These are phyloP conservation scores for Aechmea fasciata DNA, from an alignment of 176 grass and related monocot genomes.

Conservation along the genomic window DNA sequence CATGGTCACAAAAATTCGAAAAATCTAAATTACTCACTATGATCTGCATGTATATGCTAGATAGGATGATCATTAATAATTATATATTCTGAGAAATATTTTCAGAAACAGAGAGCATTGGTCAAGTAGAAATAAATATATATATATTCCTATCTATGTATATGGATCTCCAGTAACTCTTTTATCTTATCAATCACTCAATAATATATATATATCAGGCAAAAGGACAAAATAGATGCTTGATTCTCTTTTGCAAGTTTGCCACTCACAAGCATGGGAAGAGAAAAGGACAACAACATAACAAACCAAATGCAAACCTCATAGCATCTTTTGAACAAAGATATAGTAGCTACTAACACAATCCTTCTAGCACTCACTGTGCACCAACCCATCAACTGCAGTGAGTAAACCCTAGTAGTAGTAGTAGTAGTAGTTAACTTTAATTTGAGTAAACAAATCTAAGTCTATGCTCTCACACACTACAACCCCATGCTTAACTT, in stretches of 20 bases:
- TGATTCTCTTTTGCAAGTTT: conserved; percentile 4
- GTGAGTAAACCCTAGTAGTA: background rate
- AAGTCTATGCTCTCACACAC: background rate
- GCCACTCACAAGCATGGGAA: background rate
- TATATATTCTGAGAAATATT: no score
- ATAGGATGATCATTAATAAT: no score
- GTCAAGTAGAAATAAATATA: background rate
- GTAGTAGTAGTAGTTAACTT: background rate
- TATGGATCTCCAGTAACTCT: background rate
- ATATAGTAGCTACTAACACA: background rate
- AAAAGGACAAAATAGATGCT: conserved; percentile 9
- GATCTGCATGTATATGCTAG: no score
- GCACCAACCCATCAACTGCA: background rate
- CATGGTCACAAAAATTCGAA: no score
- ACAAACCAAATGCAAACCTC: conserved; percentile 11
- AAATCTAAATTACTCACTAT: no score
- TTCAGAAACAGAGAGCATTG: no score
- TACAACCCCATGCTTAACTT: background rate
- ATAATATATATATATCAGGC: background rate
- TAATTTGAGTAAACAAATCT: background rate
- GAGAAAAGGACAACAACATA: conserved; percentile 7
- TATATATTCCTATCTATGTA: background rate
- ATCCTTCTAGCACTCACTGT: background rate
- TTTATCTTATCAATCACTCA: background rate
- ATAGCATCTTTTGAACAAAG: conserved; percentile 3